Base-by-base conservation (phyloP, 768 basidiomycete genomes). In the Psilocybe sp. region DNA sequence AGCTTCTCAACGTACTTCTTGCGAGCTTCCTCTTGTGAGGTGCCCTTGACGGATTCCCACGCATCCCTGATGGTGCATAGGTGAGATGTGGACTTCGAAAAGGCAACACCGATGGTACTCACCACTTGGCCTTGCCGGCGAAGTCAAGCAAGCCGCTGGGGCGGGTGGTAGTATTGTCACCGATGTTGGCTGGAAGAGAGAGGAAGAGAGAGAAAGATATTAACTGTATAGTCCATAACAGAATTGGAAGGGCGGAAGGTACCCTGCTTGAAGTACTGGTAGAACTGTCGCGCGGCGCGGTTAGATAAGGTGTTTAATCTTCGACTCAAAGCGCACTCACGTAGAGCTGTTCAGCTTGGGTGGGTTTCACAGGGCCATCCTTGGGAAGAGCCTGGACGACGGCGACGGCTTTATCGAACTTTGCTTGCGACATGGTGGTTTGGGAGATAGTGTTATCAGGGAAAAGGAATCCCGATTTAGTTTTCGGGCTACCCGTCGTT, bases 181-280 rank as follows among this genome's bases (percentile, higher is more conserved):
- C 93, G 34, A 81, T 62, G 6, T 76, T 92, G 40, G 81, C 92
- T 93, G 50, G 13, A 55, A 16, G 20, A 19, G 14, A 28, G 39
- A 43, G 8, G 18, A 14, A 14, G 53, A 16, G 19, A 11, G 19
- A 44, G 31, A 31, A 50, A 5, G 50, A 47, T 40, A 35, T 10
- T 23, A 10, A 33, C 3, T 23, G 11, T 7, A 28, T 7, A 28
- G 23, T 7, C 23, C 3, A 10, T 5, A 20, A 1, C 1, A 8
- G 3, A n/a, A n/a, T 32, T 1, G 15, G 35, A 47, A 13, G 20
- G 8, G 23, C 2, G 5, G 28, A 15, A 50, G 66, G 40, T 47
- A 87, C 92, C 92, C 78, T 96, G 94, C 79, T 98, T 99, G 81
- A 76, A 98, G 68, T 86, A 82, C 58, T 77, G 79, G 77, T 98